These are phyloP conservation scores for Teunomyces funiuensis DNA, from an alignment of 805 yeast genomes.

Conservation along the genomic window DNA sequence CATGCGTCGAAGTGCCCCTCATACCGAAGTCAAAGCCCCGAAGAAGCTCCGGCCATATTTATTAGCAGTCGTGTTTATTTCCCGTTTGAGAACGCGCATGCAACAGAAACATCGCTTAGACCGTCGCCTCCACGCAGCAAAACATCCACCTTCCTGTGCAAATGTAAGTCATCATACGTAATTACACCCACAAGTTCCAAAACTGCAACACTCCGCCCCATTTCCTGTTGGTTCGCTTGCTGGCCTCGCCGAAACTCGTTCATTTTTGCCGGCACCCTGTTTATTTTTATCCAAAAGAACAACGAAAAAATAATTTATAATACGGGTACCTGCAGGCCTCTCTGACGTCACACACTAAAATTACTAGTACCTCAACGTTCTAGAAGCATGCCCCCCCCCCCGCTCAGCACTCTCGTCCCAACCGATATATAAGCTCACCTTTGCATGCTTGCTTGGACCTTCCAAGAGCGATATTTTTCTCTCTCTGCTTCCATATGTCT, in stretches of 20 bases:
- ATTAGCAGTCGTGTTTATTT: constrained; percentile 14
- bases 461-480: neutral
- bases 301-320: no score
- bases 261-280: no score
- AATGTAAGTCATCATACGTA: neutral
- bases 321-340: no score
- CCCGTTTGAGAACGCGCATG: constrained; percentile 10
- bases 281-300: no score
- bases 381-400: constrained; percentile 1
- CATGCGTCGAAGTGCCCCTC: neutral
- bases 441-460: no score
- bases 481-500: neutral
- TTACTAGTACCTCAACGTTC: neutral
- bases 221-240: no score
- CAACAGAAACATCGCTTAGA: constrained; percentile 1
- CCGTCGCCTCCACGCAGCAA: constrained; percentile 1
- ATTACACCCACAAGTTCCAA: neutral
- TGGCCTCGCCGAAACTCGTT: no score
- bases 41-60: constrained; percentile 13
- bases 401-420: no score
- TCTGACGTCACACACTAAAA: constrained; percentile 4
- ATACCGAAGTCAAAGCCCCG: neutral
- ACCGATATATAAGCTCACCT: no score
- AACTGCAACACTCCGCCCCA: neutral
- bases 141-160: neutral